Evolutionary conservation across 1,284 basidiomycete genomes (phyloP).

Genomic region (Malassezia psittaci): DNA sequence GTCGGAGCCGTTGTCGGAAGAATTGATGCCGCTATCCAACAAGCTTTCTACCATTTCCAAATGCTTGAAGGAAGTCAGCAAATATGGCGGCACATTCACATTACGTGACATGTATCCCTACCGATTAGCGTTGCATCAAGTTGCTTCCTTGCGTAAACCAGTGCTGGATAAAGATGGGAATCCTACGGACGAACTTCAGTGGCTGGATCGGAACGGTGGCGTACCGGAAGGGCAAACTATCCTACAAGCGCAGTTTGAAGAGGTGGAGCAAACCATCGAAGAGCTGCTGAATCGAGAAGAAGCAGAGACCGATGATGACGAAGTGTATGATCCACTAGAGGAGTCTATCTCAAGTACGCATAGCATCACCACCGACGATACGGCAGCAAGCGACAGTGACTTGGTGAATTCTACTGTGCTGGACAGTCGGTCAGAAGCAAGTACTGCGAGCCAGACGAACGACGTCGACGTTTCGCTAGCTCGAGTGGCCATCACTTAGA

Average conservation of each 20-base stretch:
- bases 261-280: constrained; percentile 87
- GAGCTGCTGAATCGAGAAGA: constrained; percentile 46
- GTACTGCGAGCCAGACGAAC: not conserved
- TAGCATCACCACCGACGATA: constrained; percentile 4
- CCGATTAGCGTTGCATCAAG: constrained; percentile 87
- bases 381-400: constrained; percentile 13
- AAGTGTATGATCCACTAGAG: constrained; percentile 18
- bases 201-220: constrained; percentile 56
- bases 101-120: constrained; percentile 96
- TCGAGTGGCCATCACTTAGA: constrained; percentile 1
- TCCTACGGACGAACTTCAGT: constrained; percentile 32
- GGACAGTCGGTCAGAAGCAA: constrained; percentile 9
- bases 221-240: constrained; percentile 96
- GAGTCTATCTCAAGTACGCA: constrained; percentile 7
- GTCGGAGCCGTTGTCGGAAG: constrained; percentile 97
- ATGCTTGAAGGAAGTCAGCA: constrained; percentile 90
- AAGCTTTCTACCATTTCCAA: constrained; percentile 58
- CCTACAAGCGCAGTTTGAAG: constrained; percentile 85
- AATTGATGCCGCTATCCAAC: constrained; percentile 73
- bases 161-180: constrained; percentile 62
- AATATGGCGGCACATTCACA: constrained; percentile 89
- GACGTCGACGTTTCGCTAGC: not conserved
- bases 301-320: constrained; percentile 41
- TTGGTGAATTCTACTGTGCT: constrained; percentile 4
- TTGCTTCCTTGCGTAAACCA: constrained; percentile 82